Evolutionary conservation across 192 early-diverging fungal species (phyloP), one percentile per base, ranked within the genome.

Genomic region (Phycomyces blakesleeanus): DNA sequence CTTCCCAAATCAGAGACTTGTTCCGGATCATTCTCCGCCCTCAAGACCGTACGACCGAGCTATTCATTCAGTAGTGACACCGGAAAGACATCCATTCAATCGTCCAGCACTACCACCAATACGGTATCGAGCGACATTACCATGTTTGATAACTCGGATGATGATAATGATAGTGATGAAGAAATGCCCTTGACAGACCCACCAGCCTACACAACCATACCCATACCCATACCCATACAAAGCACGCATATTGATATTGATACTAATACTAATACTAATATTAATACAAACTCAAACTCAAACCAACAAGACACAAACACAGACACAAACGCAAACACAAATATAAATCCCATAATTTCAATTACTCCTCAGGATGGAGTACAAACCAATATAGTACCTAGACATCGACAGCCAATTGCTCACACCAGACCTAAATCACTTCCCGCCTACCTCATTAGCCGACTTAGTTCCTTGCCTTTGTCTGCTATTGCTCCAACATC

Each of bases 391-490:
- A n/a, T n/a, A n/a, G n/a, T n/a, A n/a, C n/a, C n/a, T n/a, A n/a
- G n/a, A n/a, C n/a, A n/a, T n/a, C n/a, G n/a, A n/a, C n/a, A n/a
- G n/a, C n/a, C n/a, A n/a, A n/a, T n/a, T n/a, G n/a, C n/a, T n/a
- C 22, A 10, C 37, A 57, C 22, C 25, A 22, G 58, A 59, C 40
- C 58, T 10, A 24, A 27, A 9, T 59, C 58, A 0, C 42, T 59
- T 38, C 58, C 58, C 14, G 40, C 27, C 24, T 41, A 59, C 12
- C 40, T 59, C 21, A 34, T 34, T 7, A 34, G 29, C n/a, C n/a
- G n/a, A n/a, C n/a, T n/a, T n/a, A n/a, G n/a, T n/a, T n/a, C n/a
- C n/a, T n/a, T n/a, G n/a, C n/a, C n/a, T n/a, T n/a, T n/a, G n/a
- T n/a, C n/a, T n/a, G n/a, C n/a, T n/a, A n/a, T n/a, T n/a, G n/a